These are phyloP conservation scores for Mallotus japonicus DNA, from an alignment of 441 rosid species.

Conservation along the genomic window DNA sequence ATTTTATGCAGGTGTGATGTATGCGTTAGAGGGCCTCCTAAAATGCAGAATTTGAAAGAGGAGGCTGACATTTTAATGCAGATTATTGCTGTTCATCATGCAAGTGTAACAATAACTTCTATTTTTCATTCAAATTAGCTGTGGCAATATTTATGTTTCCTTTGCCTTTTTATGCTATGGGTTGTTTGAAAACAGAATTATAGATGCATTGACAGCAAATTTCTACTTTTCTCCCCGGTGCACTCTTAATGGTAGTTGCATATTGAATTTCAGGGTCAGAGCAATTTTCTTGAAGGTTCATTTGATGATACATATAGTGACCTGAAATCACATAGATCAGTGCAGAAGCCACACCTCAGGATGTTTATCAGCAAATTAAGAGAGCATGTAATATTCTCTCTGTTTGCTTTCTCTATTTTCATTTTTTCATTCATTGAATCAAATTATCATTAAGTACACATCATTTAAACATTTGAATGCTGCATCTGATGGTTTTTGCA, in stretches of 20 bases:
- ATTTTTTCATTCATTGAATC: neutral
- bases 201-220: neutral
- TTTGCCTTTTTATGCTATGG: neutral
- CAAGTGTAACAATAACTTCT: conserved; percentile 27
- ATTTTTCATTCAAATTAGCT: neutral
- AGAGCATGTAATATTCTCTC: conserved; percentile 52
- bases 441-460: neutral
- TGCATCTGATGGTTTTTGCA: conserved; percentile 19
- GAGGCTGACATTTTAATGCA: conserved; percentile 68
- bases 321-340: conserved; percentile 26
- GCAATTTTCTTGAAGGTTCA: conserved; percentile 27
- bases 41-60: conserved; percentile 57
- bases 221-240: neutral
- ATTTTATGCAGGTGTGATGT: conserved; percentile 68
- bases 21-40: conserved; percentile 68
- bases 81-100: conserved; percentile 55
- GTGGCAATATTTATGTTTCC: neutral
- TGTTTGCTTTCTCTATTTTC: conserved; percentile 6
- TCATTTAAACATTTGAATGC: conserved; percentile 5
- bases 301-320: conserved; percentile 42
- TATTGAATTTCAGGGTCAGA: conserved; percentile 38
- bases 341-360: conserved; percentile 58
- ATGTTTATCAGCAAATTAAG: conserved; percentile 55
- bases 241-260: neutral
- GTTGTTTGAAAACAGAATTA: neutral